Evolutionary conservation across 768 basidiomycete species (phyloP).

Genomic region (Cyclocybe aegerita): DNA sequence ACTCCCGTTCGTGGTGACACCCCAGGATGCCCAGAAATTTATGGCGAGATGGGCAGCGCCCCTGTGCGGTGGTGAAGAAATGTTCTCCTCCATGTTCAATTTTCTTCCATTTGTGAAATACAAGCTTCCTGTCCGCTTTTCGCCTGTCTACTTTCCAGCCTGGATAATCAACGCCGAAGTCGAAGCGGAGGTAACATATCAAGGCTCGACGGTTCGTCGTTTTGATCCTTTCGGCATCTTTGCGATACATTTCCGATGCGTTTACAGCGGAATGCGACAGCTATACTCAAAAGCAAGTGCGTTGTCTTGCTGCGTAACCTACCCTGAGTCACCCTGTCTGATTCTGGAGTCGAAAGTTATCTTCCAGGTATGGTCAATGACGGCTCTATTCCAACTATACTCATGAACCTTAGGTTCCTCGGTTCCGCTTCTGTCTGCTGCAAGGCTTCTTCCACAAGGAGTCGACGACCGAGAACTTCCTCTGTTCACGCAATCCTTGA

Average conservation of each 20-base stretch:
- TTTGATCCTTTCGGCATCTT: not conserved
- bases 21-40: slow-evolving; percentile 41
- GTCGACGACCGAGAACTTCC: slow-evolving; percentile 24
- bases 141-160: slow-evolving; percentile 59
- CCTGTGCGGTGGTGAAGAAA: slow-evolving; percentile 19
- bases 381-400: not conserved
- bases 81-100: slow-evolving; percentile 28
- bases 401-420: slow-evolving; percentile 36
- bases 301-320: slow-evolving; percentile 21
- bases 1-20: slow-evolving; percentile 49
- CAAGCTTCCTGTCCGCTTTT: slow-evolving; percentile 43
- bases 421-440: slow-evolving; percentile 43
- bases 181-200: slow-evolving; percentile 31
- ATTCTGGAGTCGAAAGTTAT: slow-evolving; percentile 30
- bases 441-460: slow-evolving; percentile 19
- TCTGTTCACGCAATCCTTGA: slow-evolving; percentile 48
- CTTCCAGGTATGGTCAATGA: slow-evolving; percentile 36
- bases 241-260: not conserved
- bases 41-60: slow-evolving; percentile 33
- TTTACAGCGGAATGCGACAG: slow-evolving; percentile 28
- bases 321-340: not conserved
- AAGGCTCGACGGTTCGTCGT: slow-evolving; percentile 23
- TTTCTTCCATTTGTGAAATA: slow-evolving; percentile 36
- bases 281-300: slow-evolving; percentile 45
- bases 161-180: slow-evolving; percentile 63